Evolutionary conservation across 2,329 filamentous ascomycete species (phyloP).

Genomic region (Clathrospora elynae): DNA sequence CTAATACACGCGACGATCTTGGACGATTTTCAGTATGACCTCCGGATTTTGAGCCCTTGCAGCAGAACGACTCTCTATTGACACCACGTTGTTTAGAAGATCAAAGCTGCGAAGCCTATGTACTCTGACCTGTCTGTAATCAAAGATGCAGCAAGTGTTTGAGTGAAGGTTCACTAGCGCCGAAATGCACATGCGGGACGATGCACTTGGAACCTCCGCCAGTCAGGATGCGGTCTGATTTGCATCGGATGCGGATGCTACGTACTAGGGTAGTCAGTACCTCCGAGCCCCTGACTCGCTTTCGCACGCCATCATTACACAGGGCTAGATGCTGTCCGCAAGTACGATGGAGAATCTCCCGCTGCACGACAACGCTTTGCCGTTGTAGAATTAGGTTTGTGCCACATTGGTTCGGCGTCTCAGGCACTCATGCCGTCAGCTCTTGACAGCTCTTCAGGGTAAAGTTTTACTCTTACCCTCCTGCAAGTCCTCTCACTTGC

Average conservation of each 20-base stretch:
- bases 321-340: constrained; percentile 23
- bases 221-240: constrained; percentile 26
- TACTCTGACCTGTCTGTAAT: neutral
- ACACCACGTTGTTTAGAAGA: too few relatives aligned
- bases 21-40: too few relatives aligned
- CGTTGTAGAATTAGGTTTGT: constrained; percentile 28
- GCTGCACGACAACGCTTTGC: constrained; percentile 30
- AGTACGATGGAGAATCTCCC: constrained; percentile 17
- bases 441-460: constrained; percentile 28
- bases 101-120: too few relatives aligned
- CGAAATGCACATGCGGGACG: constrained; percentile 26
- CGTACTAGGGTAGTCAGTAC: constrained; percentile 37
- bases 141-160: constrained; percentile 2
- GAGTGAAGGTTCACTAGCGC: constrained; percentile 22
- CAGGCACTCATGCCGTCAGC: constrained; percentile 28
- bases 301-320: constrained; percentile 24
- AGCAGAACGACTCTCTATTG: neutral
- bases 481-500: constrained; percentile 18
- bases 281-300: constrained; percentile 17
- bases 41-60: too few relatives aligned
- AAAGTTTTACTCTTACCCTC: constrained; percentile 4
- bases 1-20: neutral
- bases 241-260: constrained; percentile 15
- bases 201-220: constrained; percentile 23
- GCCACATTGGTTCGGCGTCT: constrained; percentile 17